Base-by-base conservation (phyloP, 768 basidiomycete genomes). In the Mycena alexandri region DNA sequence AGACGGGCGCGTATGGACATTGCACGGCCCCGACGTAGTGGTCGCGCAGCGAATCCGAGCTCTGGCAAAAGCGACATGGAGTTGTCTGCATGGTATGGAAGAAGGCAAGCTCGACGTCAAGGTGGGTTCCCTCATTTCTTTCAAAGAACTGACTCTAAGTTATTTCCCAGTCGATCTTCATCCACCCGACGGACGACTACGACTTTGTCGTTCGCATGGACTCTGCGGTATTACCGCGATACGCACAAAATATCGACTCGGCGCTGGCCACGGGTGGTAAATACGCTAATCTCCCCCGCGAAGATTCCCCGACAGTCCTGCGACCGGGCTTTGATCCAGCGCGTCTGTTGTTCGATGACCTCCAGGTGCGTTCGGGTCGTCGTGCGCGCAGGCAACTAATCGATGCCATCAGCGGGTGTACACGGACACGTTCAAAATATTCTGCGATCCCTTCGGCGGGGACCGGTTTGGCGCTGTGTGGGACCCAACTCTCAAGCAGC, bases 301-400 rank as follows among this genome's bases (percentile, higher is more conserved):
- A 75, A n/a, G 74, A 75, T 12, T 61, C 73, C 21, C 75, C 72
- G 1, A 67, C 72, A 14, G 73, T 70, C 2, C 71, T 82, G 17
- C 83, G 88, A 43, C 86, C 94, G 19, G 95, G 89, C 2, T 96
- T 94, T 71, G 94, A 98, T 78, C 95, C 95, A 1, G 91, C 88
- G 0, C 80, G 79, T 16, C 72, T 89, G 66, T 82, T 95, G 17
- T 86, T 90, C 72, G 75, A 83, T 19, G 94, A 96, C 71, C 80
- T 98, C 7, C 85, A 90, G 84, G 95, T 93, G 67, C 52, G n/a
- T 48, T 29, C 43, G 19, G 58, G 43, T 61, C 29, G 41, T 43
- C 16, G 57, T 65, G 21, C 66, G 63, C 33, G 21, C 51, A 34
- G 17, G 19, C 66, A 62, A 36, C 36, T 55, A 58, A 25, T 11